Conservation (phyloP, 768 basidiomycete species). For the Rhodotorula paludigena region DNA sequence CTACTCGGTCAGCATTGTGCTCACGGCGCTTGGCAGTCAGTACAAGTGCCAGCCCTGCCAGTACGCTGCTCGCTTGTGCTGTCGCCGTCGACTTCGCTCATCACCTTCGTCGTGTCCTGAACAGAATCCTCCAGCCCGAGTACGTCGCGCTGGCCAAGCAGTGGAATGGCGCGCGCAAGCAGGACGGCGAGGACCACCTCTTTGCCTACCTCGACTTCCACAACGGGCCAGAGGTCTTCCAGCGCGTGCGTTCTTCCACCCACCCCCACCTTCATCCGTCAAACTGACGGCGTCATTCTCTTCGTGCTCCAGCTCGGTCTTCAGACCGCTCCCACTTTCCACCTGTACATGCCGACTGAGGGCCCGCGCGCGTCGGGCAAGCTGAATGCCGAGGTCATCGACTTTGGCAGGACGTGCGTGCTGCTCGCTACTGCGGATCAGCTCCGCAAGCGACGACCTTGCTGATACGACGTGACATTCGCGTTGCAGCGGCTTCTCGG, state of each 20-base stretch:
- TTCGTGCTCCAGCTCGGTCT: conserved; percentile 62
- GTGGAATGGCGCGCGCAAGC: conserved; percentile 52
- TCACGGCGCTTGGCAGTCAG: conserved; percentile 77
- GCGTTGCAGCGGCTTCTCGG: conserved; percentile 69
- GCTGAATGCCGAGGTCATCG: conserved; percentile 3
- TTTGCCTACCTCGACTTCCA: conserved; percentile 89
- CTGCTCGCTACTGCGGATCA: not conserved
- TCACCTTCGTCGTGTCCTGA: not conserved
- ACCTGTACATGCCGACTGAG: conserved; percentile 29
- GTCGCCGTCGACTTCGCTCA: not conserved
- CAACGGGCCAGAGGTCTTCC: conserved; percentile 67
- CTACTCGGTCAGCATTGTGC: conserved; percentile 79
- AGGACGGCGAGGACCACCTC: conserved; percentile 73
- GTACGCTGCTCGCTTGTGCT: conserved; percentile 49
- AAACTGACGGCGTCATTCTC: not conserved
- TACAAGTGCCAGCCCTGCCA: conserved; percentile 88
- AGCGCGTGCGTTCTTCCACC: conserved; percentile 56
- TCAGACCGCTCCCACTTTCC: conserved; percentile 69
- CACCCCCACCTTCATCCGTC: not conserved
- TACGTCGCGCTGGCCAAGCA: conserved; percentile 47
- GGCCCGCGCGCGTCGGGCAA: conserved; percentile 14
- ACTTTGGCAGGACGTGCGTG: conserved; percentile 44
- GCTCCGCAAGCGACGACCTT: not conserved
- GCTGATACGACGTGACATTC: not conserved
- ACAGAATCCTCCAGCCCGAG: conserved; percentile 38